Conservation (phyloP, 129 eudicot species). For the Chrysanthemum seticuspe region DNA sequence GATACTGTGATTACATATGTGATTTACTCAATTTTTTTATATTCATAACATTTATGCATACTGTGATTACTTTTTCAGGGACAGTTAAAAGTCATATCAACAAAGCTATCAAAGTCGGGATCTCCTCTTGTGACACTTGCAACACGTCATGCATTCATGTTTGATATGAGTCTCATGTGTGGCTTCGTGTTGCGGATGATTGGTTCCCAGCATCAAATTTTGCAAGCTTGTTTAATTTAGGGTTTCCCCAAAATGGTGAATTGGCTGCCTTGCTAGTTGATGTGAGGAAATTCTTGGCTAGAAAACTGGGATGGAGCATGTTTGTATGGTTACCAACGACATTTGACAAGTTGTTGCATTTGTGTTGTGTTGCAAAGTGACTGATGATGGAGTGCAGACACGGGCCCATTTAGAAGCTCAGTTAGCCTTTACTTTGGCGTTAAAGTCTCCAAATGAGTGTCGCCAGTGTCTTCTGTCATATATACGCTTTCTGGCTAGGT, state of each 20-base stretch:
- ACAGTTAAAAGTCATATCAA: slow-evolving; percentile 88
- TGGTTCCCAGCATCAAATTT: slow-evolving; percentile 89
- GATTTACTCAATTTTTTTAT: too few species aligned
- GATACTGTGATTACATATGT: too few species aligned
- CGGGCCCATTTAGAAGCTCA: slow-evolving; percentile 96
- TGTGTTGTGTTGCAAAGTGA: slow-evolving; percentile 50
- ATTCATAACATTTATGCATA: too few species aligned
- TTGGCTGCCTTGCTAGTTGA: slow-evolving; percentile 92
- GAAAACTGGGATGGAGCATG: slow-evolving; percentile 99
- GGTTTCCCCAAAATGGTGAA: slow-evolving; percentile 83
- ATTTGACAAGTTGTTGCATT: slow-evolving; percentile 12
- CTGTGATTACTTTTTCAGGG: slow-evolving; percentile 40
- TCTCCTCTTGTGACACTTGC: slow-evolving; percentile 87
- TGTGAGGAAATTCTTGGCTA: slow-evolving; percentile 81
- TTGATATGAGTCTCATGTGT: slow-evolving; percentile 86
- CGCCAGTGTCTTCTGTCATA: slow-evolving; percentile 90
- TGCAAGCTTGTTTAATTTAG: slow-evolving; percentile 84
- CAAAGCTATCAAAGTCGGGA: slow-evolving; percentile 90
- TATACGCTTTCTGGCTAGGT: slow-evolving; percentile 91
- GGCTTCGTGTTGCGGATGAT: slow-evolving; percentile 98
- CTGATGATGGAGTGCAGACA: slow-evolving; percentile 98
- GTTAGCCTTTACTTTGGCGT: slow-evolving; percentile 78
- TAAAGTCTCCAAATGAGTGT: slow-evolving; percentile 92
- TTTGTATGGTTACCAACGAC: slow-evolving; percentile 14
- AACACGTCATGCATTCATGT: slow-evolving; percentile 90